These are phyloP conservation scores for Dothistroma pini DNA, from an alignment of 2,329 filamentous ascomycete species.

Conservation along the genomic window DNA sequence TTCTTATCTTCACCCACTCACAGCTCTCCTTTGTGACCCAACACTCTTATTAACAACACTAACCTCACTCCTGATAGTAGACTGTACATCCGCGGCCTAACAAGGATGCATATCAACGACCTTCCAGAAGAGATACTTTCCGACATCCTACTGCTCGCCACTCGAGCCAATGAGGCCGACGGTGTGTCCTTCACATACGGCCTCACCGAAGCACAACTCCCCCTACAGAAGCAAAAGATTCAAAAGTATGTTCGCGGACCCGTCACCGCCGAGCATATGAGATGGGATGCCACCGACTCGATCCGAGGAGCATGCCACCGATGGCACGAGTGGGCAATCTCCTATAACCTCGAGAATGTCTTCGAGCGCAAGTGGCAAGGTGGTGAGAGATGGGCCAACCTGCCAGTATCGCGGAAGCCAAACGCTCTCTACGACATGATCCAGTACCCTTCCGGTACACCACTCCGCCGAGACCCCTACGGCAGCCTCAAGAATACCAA, in stretches of 20 bases:
- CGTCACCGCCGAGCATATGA: conserved; percentile 48
- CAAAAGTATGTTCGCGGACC: conserved; percentile 52
- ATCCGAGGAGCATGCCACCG: conserved; percentile 48
- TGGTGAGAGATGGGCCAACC: conserved; percentile 50
- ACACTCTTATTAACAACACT: background rate
- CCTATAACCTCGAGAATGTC: conserved; percentile 49
- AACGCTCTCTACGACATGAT: conserved; percentile 50
- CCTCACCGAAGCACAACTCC: conserved; percentile 48
- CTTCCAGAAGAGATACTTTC: conserved; percentile 52
- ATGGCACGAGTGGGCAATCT: conserved; percentile 54
- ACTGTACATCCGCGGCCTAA: background rate
- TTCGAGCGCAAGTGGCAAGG: conserved; percentile 54
- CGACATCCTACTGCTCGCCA: conserved; percentile 49
- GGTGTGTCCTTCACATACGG: conserved; percentile 52
- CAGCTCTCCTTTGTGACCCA: background rate
- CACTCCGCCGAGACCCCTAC: conserved; percentile 53
- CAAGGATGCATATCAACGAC: conserved; percentile 39
- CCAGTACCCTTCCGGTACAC: conserved; percentile 43
- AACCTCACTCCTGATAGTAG: background rate
- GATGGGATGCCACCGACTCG: conserved; percentile 49
- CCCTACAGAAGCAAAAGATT: conserved; percentile 42
- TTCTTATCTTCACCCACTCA: conserved; percentile 3
- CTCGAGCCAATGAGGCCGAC: conserved; percentile 46
- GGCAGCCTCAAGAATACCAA: conserved; percentile 47
- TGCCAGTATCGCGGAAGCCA: conserved; percentile 40